A percentile compares a stretch with the other conserved stretches of the same genome.
Conservation (phyloP, 1,284 basidiomycete species). For the Cryptococcus sp. region DNA sequence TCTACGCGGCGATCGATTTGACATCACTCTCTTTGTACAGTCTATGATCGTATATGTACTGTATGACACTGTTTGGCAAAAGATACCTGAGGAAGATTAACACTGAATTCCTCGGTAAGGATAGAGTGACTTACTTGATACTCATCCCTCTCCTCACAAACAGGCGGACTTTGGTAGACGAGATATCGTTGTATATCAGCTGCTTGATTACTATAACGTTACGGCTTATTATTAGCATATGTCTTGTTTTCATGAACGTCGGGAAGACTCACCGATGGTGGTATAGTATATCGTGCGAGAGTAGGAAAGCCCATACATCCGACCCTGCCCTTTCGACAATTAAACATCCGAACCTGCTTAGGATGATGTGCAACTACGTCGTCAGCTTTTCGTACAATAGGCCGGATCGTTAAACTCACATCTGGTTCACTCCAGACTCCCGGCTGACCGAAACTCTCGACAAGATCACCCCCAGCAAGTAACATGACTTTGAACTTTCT, state of each 20-base stretch:
- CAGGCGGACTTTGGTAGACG: constrained; percentile 83
- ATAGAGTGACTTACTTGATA: constrained; percentile 55
- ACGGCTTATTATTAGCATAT: constrained; percentile 41
- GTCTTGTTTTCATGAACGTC: not conserved
- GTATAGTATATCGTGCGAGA: constrained; percentile 56
- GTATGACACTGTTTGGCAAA: constrained; percentile 83
- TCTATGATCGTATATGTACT: constrained; percentile 73
- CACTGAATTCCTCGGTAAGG: not conserved
- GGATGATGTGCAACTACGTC: constrained; percentile 82
- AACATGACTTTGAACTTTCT: constrained; percentile 70
- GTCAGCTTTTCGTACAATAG: not conserved
- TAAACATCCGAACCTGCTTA: constrained; percentile 88
- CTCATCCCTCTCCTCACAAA: constrained; percentile 90
- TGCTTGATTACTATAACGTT: constrained; percentile 95
- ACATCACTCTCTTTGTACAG: constrained; percentile 35
- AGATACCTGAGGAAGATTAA: constrained; percentile 64
- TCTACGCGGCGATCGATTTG: constrained; percentile 5
- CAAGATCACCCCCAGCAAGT: constrained; percentile 93
- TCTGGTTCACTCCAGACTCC: constrained; percentile 96
- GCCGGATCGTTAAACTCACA: constrained; percentile 53
- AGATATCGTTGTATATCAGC: constrained; percentile 97
- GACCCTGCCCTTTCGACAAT: constrained; percentile 95
- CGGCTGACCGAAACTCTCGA: constrained; percentile 91
- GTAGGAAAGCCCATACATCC: constrained; percentile 66
- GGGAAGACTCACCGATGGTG: constrained; percentile 45